Percentiles rank a stretch among this genome's conserved stretches.
Conservation (phyloP, 345 rosid species). For the Abelmoschus esculentus region DNA sequence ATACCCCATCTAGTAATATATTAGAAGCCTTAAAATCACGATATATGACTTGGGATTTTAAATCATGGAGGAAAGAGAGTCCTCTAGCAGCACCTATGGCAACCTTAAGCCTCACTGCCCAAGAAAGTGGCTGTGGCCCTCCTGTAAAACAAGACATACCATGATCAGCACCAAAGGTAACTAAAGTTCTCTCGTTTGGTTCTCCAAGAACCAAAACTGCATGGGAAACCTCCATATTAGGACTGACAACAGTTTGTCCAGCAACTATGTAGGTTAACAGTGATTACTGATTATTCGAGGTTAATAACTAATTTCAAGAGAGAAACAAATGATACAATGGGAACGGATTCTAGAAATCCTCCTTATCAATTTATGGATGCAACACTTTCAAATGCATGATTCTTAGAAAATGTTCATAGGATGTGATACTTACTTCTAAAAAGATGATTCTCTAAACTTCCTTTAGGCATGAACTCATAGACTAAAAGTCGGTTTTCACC, state of each 20-base stretch:
- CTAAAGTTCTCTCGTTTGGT: not conserved
- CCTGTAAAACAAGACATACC: slow-evolving; percentile 33
- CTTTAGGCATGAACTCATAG: slow-evolving; percentile 93
- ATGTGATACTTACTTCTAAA: slow-evolving; percentile 44
- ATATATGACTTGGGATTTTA: slow-evolving; percentile 80
- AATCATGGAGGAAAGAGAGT: slow-evolving; percentile 85
- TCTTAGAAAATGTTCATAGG: not conserved
- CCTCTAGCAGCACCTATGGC: slow-evolving; percentile 91
- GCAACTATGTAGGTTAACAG: not conserved
- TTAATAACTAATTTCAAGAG: not conserved
- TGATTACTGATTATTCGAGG: not conserved
- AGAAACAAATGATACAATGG: not conserved
- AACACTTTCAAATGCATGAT: not conserved
- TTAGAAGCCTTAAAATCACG: slow-evolving; percentile 92
- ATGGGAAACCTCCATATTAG: not conserved
- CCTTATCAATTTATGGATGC: not conserved
- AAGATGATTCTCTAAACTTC: slow-evolving; percentile 83
- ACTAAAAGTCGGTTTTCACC: slow-evolving; percentile 80
- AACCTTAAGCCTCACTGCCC: slow-evolving; percentile 78
- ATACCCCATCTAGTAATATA: slow-evolving; percentile 79
- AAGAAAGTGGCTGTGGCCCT: slow-evolving; percentile 77
- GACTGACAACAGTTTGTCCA: not conserved
- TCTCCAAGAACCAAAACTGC: not conserved
- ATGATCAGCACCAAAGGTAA: slow-evolving; percentile 1
- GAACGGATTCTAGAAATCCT: slow-evolving; percentile 1